phyloP scores from a whole-genome alignment of 768 basidiomycete genomes.

The Mycena rosella region DNA sequence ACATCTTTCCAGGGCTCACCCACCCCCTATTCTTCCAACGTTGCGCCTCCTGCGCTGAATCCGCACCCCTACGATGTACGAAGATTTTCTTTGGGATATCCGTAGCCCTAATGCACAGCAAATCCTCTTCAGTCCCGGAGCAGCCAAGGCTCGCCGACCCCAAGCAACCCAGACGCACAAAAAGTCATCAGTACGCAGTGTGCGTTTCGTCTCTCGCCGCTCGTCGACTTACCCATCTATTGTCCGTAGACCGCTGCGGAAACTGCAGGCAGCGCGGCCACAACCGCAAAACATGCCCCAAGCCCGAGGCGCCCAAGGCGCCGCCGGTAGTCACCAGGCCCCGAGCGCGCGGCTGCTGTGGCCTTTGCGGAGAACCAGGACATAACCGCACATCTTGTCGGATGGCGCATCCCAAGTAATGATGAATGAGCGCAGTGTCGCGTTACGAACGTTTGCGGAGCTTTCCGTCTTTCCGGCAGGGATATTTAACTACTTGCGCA shows the following conservation, averaged over 20 bases:
- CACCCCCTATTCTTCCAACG: background rate
- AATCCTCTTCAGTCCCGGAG: conserved; percentile 17
- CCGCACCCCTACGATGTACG: conserved; percentile 20
- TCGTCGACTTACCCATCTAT: conserved; percentile 16
- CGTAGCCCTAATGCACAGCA: background rate
- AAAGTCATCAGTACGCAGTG: conserved; percentile 38
- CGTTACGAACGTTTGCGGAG: background rate
- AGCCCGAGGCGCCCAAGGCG: conserved; percentile 29
- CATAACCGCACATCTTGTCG: conserved; percentile 37
- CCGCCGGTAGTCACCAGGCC: conserved; percentile 24
- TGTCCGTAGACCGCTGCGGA: conserved; percentile 31
- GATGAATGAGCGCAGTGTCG: background rate
- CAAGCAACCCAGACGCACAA: conserved; percentile 14
- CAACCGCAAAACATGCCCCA: conserved; percentile 37
- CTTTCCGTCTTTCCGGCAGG: background rate
- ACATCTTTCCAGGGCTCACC: conserved; percentile 16
- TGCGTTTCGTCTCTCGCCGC: conserved; percentile 23
- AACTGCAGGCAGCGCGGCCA: conserved; percentile 38
- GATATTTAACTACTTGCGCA: background rate
- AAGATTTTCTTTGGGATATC: background rate
- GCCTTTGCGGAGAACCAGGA: conserved; percentile 29
- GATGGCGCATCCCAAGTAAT: conserved; percentile 16
- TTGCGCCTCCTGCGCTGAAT: conserved; percentile 4
- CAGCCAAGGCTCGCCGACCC: conserved; percentile 27
- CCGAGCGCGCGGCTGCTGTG: conserved; percentile 34